These are phyloP conservation scores for Ophiostoma ulmi DNA, from an alignment of 2,329 filamentous ascomycete species.

Conservation along the genomic window DNA sequence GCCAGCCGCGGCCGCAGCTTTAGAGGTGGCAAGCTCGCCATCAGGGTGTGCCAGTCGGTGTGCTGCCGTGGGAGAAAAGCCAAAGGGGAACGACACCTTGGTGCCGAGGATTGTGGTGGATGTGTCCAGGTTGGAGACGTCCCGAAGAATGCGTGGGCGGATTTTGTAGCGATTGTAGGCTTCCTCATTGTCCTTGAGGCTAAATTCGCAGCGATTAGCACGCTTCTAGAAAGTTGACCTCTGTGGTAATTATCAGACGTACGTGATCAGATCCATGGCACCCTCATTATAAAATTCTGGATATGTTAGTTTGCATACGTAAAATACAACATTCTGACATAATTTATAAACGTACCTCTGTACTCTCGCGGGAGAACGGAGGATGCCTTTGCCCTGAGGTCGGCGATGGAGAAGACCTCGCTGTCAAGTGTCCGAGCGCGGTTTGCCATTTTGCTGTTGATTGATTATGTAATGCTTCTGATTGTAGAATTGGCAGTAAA, in stretches of 20 bases:
- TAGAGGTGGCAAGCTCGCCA: slow-evolving; percentile 47
- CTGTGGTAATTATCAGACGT: background rate
- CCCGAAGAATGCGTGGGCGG: slow-evolving; percentile 35
- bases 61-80: slow-evolving; percentile 50
- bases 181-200: slow-evolving; percentile 19
- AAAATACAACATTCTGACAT: background rate
- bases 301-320: background rate
- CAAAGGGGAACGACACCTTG: slow-evolving; percentile 43
- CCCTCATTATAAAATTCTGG: slow-evolving; percentile 22
- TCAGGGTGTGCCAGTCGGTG: slow-evolving; percentile 49
- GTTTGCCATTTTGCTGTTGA: background rate
- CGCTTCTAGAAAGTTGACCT: background rate
- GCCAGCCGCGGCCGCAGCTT: slow-evolving; percentile 41
- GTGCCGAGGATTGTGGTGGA: slow-evolving; percentile 29
- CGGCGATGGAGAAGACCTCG: slow-evolving; percentile 16
- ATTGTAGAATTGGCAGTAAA: background rate
- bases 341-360: background rate
- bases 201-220: background rate
- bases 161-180: slow-evolving; percentile 24
- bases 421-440: background rate
- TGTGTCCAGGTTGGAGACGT: slow-evolving; percentile 30
- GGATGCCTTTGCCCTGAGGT: slow-evolving; percentile 8
- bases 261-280: slow-evolving; percentile 22
- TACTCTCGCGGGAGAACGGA: background rate
- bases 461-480: background rate